Evolutionary conservation across 495 filamentous ascomycete species (phyloP).

Genomic region (Articulospora tetracladia): DNA sequence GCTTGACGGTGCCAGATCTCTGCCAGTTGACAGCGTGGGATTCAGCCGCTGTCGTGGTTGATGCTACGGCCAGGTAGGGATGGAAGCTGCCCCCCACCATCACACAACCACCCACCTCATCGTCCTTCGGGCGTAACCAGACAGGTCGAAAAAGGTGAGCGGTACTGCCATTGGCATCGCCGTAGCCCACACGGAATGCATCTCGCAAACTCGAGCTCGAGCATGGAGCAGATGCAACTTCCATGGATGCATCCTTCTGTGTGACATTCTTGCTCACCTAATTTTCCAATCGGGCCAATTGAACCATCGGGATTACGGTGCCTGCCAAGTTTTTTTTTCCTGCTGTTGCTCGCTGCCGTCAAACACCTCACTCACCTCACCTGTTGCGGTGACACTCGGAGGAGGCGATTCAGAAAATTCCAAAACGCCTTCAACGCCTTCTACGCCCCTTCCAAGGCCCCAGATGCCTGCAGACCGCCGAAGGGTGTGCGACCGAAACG

Average conservation of each 20-base stretch:
- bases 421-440: neutral
- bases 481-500: neutral
- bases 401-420: neutral
- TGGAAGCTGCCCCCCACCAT: neutral
- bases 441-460: neutral
- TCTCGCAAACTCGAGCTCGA: no score
- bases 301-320: neutral
- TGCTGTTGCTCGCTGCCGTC: no score
- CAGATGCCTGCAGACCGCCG: neutral
- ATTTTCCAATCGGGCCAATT: no score
- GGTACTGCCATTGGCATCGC: no score
- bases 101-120: neutral
- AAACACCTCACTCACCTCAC: neutral
- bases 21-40: neutral
- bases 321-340: neutral
- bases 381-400: neutral
- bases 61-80: no score
- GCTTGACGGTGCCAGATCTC: neutral
- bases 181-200: no score
- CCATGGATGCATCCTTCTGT: no score
- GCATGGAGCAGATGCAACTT: no score
- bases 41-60: neutral
- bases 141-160: no score
- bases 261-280: no score
- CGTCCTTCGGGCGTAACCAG: neutral